These are phyloP conservation scores for Eucalyptus urophylla DNA, from an alignment of 345 rosid genomes.

Conservation along the genomic window DNA sequence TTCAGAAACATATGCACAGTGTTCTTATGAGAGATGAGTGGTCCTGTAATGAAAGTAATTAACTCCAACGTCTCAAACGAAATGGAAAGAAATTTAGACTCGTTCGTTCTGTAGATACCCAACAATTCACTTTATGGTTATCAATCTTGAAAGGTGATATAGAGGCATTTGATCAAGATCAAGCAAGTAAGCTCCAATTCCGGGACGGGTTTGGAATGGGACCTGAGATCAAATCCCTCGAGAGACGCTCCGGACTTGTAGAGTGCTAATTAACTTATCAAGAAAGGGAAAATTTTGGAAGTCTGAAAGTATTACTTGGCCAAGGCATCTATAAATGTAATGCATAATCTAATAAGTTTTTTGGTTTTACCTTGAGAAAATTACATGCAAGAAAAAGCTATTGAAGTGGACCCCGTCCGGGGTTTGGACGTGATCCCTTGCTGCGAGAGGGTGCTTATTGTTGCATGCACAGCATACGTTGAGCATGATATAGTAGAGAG, in stretches of 20 bases:
- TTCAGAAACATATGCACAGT: not conserved
- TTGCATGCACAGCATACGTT: not conserved
- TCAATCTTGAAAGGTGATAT: not conserved
- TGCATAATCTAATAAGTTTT: not conserved
- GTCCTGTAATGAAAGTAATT: not conserved
- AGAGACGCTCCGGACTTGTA: not conserved
- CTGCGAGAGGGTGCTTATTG: not conserved
- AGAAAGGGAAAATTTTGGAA: not conserved
- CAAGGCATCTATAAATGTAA: not conserved
- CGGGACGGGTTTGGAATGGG: not conserved
- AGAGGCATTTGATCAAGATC: not conserved
- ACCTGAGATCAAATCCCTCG: not conserved
- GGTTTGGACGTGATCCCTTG: not conserved
- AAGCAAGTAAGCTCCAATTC: not conserved
- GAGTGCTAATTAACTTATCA: not conserved
- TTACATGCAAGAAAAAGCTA: not conserved
- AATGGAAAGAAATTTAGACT: not conserved
- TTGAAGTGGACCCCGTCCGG: not conserved
- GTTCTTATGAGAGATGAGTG: not conserved
- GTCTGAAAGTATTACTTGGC: not conserved
- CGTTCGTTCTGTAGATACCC: not conserved
- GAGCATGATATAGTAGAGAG: not conserved
- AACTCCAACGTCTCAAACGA: not conserved
- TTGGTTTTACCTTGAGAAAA: not conserved
- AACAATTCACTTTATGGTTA: not conserved